Percentiles rank a stretch among this genome's conserved stretches.
Conservation (phyloP, 306 rosid species). For the Inga laurina region DNA sequence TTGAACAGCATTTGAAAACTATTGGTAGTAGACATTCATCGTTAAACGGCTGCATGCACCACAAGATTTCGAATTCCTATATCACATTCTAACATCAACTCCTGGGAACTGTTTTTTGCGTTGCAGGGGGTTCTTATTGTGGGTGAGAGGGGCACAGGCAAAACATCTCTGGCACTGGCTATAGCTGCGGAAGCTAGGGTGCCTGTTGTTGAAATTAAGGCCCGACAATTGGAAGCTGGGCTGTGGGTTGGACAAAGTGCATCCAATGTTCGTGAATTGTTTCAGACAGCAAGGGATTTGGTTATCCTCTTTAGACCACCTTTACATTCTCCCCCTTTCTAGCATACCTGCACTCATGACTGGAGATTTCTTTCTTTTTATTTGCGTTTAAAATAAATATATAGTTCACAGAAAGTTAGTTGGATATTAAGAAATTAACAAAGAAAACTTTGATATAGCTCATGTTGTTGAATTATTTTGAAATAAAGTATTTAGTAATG, state of each 20-base stretch:
- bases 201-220: constrained; percentile 87
- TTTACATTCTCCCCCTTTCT: constrained; percentile 11
- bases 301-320: constrained; percentile 55
- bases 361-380: constrained; percentile 7
- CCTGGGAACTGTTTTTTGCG: constrained; percentile 33
- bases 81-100: constrained; percentile 22
- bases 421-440: constrained; percentile 26
- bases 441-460: constrained; percentile 17
- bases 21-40: constrained; percentile 5
- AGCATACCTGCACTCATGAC: background rate
- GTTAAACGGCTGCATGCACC: constrained; percentile 19
- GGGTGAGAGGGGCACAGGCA: constrained; percentile 98
- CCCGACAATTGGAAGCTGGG: constrained; percentile 95
- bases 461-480: constrained; percentile 20
- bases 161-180: constrained; percentile 96
- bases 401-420: constrained; percentile 3
- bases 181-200: constrained; percentile 98
- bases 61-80: constrained; percentile 25
- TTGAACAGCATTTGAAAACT: constrained; percentile 24
- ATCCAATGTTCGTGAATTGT: constrained; percentile 91
- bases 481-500: background rate
- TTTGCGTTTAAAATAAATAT: constrained; percentile 10
- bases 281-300: constrained; percentile 98
- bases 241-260: constrained; percentile 99
- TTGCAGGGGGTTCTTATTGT: constrained; percentile 94